Base-by-base conservation (phyloP, 345 rosid genomes). In the Pugionium cornutum region DNA sequence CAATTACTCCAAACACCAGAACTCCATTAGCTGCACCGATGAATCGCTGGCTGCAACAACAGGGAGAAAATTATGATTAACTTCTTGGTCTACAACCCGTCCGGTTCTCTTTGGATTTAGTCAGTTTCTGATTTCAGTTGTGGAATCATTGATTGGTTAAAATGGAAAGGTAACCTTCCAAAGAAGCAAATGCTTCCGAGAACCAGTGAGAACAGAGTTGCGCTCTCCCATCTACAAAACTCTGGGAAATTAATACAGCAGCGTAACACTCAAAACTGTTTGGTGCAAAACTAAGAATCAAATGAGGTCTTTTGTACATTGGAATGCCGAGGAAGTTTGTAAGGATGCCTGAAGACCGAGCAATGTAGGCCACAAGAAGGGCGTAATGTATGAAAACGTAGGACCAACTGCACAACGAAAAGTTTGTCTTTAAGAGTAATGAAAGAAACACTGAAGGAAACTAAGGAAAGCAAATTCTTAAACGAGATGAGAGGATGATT, bases 271-370 rank as follows among this genome's bases (percentile, higher is more conserved):
- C 28, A 47, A 37, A 28, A 34, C 29, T 53, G 39, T 58, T 10
- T 8, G 18, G 10, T 49, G 51, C 5, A 30, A 26, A 60, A 44
- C 68, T 32, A 27, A 31, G 52, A 37, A 66, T 56, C 10, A 75
- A 48, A 34, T 45, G 53, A 34, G 18, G 65, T 58, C 18, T 40
- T 53, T 66, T 82, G 5, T 87, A 87, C 98, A 81, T 67, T 35
- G 97, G 97, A 73, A 86, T 81, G 78, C 95, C 85, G 27, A 89
- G 87, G 76, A 78, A 79, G 65, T 76, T 80, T 33, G 89, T 79
- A 75, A 92, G 69, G 55, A 89, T 92, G 68, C 85, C 92, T 58
- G 98, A 92, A 76, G 98, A 89, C 64, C 97, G 96, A 73, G 95
- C 97, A 70, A 92, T 83, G 67, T 92, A 92, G 50, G 97, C 96